Evolutionary conservation across 164 flowering plant genomes (phyloP), one percentile per base, ranked within the genome.

Genomic region (Litsea cubeba): DNA sequence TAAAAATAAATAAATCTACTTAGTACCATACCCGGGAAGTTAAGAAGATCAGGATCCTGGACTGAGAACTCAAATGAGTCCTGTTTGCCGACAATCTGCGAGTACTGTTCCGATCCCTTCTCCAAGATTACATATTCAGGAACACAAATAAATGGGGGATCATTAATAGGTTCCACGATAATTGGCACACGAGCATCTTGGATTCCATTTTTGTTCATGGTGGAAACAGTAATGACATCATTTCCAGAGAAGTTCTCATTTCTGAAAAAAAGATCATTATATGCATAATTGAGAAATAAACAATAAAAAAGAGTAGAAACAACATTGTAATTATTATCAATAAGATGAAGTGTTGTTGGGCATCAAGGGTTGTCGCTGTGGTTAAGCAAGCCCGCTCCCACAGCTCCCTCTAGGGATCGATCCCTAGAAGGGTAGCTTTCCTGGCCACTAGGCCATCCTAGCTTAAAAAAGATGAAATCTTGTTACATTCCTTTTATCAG

Each of bases 111-210:
- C 64, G 74, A 67, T 23, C 25, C 76, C 72, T 78, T 79, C 62
- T 83, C 77, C 82, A 93, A 63, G 23, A 90, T 75, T 60, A 95
- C 81, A 60, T 81, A 84, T 65, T 86, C 79, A 68, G 97, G 97
- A 24, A 77, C 81, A 62, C 69, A 74, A 76, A 95, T 84, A 63
- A 80, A 85, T 74, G 99, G 99, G 76, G 97, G 91, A 80, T 95
- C 98, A 83, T 95, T 95, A 58, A 93, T 76, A 20, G 98, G 95
- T 77, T 93, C 87, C 67, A 95, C 97, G 64, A 76, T 77, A 49
- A 95, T 71, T 46, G 93, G 90, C 74, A 91, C 82, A 65, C 84
- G 80, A 76, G 83, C 72, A 40, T 79, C 71, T 65, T 85, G 88
- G 49, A 75, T 74, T 68, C 98, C 99, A 84, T 90, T 86, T 81